phyloP scores from a whole-genome alignment of 192 early-diverging fungal genomes.

The Backusella tuberculispora region DNA sequence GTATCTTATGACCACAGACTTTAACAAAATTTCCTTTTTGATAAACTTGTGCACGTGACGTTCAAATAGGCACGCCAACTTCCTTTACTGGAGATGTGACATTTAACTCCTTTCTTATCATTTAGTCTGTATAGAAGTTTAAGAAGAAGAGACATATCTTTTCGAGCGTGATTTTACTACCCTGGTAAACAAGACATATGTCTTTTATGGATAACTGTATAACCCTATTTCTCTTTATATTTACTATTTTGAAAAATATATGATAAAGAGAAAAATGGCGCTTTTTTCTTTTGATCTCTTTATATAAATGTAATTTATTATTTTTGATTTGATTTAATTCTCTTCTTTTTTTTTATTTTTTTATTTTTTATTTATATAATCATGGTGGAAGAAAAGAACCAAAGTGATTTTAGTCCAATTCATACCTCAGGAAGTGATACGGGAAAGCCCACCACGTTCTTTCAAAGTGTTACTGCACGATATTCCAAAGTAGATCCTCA shows the following conservation, averaged over 20 bases:
- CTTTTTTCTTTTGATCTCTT: neutral
- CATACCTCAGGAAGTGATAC: neutral
- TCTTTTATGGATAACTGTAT: neutral
- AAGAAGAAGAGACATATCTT: neutral
- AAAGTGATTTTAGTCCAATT: neutral
- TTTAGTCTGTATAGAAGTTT: neutral
- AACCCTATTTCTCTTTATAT: neutral
- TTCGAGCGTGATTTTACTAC: neutral
- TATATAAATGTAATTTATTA: neutral
- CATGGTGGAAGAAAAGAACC: constrained; percentile 3
- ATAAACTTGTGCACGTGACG: neutral
- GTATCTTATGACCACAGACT: neutral
- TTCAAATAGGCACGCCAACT: neutral
- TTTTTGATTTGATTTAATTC: neutral
- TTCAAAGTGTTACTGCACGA: constrained; percentile 9
- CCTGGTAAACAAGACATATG: neutral
- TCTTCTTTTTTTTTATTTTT: neutral
- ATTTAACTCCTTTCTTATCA: neutral
- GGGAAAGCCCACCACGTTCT: constrained; percentile 3
- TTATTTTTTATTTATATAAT: neutral
- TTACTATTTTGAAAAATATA: neutral
- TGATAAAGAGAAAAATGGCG: neutral
- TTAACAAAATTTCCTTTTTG: neutral
- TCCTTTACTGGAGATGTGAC: constrained; percentile 7
- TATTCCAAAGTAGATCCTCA: constrained; percentile 33